Base-by-base conservation (phyloP, 1,139 yeast genomes). In the Scheffersomyces insectosa region DNA sequence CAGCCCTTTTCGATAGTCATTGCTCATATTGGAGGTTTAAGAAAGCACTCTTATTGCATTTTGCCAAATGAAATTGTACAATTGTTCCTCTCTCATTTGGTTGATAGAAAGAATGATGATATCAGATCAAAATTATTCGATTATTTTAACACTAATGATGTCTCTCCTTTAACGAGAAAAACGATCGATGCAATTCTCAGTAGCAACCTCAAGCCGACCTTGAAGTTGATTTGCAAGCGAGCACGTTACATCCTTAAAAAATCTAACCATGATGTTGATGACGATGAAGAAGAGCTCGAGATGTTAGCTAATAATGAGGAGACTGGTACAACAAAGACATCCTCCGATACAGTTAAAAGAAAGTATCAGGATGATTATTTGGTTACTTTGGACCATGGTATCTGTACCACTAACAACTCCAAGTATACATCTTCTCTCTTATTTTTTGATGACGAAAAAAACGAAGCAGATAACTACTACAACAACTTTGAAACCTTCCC, bases 201-300 rank as follows among this genome's bases (percentile, higher is more conserved):
- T 12, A 75, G 75, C 50, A 63, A 69, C 35, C 69, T 74, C 51
- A 71, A 70, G 57, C 89, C 80, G 16, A 68, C 60, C 42, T 65
- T 54, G 63, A 78, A 73, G 47, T 58, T 82, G 13, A 62, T 64
- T 31, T 68, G 73, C 40, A 71, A 74, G 47, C 65, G 84, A 43
- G 57, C 81, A n/a, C 66, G 88, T 39, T 83, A 75, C 59, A 60
- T 70, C 38, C 41, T 68, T 28, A 54, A 61, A 28, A 59, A 59
- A 38, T 63, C 62, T 16, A 54, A 59, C 30, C 59, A 56, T 32
- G 50, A 41, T 16, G 50, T 48, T 12, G 57, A 55, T 11, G 50
- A 43, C 12, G 53, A 51, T 13, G 45, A 32, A 11, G 34, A 31
- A 15, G 34, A 31, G 20, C 20, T 14, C 23, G 34, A 15, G 6